Conservation (phyloP, 345 rosid species). For the Salix suchowensis region DNA sequence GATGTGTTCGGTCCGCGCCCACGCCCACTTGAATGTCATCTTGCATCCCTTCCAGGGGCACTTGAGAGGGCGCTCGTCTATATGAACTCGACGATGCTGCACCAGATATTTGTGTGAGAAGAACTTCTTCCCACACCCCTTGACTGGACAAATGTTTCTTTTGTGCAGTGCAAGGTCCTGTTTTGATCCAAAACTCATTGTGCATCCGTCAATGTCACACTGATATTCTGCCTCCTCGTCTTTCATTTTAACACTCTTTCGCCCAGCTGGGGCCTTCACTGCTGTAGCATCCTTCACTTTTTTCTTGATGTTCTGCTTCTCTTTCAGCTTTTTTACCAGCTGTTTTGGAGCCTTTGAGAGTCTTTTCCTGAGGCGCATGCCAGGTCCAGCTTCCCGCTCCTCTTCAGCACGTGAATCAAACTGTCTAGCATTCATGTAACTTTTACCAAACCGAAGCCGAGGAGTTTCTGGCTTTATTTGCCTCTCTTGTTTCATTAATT, state of each 20-base stretch:
- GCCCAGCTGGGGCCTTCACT: conserved; percentile 23
- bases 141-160: conserved; percentile 79
- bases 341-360: conserved; percentile 40
- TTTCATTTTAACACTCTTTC: conserved; percentile 32
- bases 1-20: conserved; percentile 94
- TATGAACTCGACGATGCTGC: conserved; percentile 86
- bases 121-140: conserved; percentile 90
- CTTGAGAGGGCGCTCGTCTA: conserved; percentile 91
- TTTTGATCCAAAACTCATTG: conserved; percentile 67
- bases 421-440: conserved; percentile 20
- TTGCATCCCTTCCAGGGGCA: conserved; percentile 99
- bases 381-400: conserved; percentile 59
- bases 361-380: conserved; percentile 73
- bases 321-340: conserved; percentile 32
- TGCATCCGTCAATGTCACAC: conserved; percentile 92
- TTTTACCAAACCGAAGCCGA: conserved; percentile 25
- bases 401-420: conserved; percentile 30
- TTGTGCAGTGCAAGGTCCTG: conserved; percentile 70
- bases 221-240: conserved; percentile 56
- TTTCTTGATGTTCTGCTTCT: conserved; percentile 48
- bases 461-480: conserved; percentile 38
- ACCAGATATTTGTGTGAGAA: conserved; percentile 94
- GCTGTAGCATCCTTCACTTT: conserved; percentile 32
- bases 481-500: conserved; percentile 21
- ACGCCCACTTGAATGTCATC: conserved; percentile 98